Percentiles rank a stretch among this genome's conserved stretches.
phyloP scores from a whole-genome alignment of 176 grass and related monocot species.

The Otatea glauca region DNA sequence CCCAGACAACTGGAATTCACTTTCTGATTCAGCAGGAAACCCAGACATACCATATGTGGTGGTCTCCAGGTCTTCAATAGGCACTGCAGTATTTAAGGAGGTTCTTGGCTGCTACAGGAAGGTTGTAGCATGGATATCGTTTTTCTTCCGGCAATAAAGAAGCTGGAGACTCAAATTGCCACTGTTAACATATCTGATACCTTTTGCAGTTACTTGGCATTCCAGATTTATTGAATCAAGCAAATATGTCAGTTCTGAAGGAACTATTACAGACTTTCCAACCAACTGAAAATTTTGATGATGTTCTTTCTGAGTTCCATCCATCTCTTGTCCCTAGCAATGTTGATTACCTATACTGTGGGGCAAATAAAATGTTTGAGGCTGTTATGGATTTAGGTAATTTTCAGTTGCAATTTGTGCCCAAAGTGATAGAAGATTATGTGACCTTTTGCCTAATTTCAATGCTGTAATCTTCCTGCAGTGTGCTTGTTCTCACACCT shows the following conservation, averaged over 20 bases:
- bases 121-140: conserved; percentile 55
- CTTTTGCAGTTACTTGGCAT: conserved; percentile 64
- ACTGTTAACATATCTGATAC: conserved; percentile 31
- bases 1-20: conserved; percentile 71
- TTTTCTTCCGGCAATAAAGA: conserved; percentile 26
- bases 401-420: conserved; percentile 18
- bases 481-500: conserved; percentile 64
- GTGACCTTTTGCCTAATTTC: conserved; percentile 34
- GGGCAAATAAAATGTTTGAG: conserved; percentile 73
- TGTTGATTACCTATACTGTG: conserved; percentile 74
- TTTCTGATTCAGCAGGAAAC: conserved; percentile 74
- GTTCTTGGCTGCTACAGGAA: conserved; percentile 90
- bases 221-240: conserved; percentile 59
- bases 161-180: conserved; percentile 3
- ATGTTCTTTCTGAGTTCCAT: conserved; percentile 58
- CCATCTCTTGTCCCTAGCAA: conserved; percentile 54
- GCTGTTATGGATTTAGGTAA: conserved; percentile 72
- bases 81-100: conserved; percentile 73
- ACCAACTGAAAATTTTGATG: conserved; percentile 67
- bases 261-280: conserved; percentile 76
- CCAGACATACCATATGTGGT: conserved; percentile 71
- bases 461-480: conserved; percentile 49
- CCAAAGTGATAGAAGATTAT: conserved; percentile 13
- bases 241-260: conserved; percentile 76
- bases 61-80: conserved; percentile 63